Conservation (phyloP, 2,329 filamentous ascomycete genomes). For the Nigrospora osmanthi region DNA sequence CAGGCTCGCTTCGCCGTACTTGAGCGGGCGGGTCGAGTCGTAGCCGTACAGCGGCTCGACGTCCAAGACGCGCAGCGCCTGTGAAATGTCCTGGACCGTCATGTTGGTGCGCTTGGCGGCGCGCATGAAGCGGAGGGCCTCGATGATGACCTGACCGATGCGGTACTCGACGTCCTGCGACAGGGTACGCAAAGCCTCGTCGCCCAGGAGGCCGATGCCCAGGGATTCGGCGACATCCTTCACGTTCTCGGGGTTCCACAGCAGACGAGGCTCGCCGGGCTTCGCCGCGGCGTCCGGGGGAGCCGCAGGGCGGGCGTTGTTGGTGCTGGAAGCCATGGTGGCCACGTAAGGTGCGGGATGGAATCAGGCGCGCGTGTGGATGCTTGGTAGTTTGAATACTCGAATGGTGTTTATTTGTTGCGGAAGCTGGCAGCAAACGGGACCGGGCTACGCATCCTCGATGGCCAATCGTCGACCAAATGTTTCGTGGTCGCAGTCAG, state of each 20-base stretch:
- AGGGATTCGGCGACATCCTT: conserved; percentile 94
- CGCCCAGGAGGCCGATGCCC: conserved; percentile 71
- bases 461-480: no score
- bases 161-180: conserved; percentile 94
- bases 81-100: conserved; percentile 81
- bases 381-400: no score
- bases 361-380: no score
- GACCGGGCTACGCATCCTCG: no score
- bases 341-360: no score
- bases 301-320: conserved; percentile 12
- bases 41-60: conserved; percentile 96
- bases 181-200: conserved; percentile 81
- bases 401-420: no score
- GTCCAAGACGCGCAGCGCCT: conserved; percentile 78
- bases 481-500: no score
- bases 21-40: conserved; percentile 79
- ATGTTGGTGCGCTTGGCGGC: conserved; percentile 79
- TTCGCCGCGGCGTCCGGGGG: conserved; percentile 13
- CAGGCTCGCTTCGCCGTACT: conserved; percentile 88
- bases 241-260: conserved; percentile 97
- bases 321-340: conserved; percentile 12
- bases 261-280: conserved; percentile 30
- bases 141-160: conserved; percentile 85
- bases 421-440: no score
- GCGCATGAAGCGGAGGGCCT: conserved; percentile 94